Conservation (phyloP, 108 stramenopile species). For the Nannochloropsis salina region DNA sequence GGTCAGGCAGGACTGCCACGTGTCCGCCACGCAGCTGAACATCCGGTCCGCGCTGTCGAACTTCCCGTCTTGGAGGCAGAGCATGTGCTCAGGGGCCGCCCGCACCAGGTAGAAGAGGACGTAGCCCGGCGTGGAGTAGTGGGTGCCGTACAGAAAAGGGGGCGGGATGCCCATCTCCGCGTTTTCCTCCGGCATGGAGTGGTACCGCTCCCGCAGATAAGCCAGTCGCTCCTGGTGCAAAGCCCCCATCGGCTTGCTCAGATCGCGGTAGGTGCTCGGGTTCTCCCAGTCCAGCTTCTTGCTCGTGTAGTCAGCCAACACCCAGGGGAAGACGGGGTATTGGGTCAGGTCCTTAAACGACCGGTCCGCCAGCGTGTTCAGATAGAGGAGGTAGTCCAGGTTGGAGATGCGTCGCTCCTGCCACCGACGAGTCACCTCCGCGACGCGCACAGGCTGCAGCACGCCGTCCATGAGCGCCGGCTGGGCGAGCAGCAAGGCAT, state of each 20-base stretch:
- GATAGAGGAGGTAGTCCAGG: conserved; percentile 83
- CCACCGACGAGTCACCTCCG: conserved; percentile 43
- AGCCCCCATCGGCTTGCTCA: conserved; percentile 59
- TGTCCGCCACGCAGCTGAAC: conserved; percentile 70
- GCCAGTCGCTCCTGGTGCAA: conserved; percentile 40
- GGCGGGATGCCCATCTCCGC: conserved; percentile 48
- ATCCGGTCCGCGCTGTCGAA: conserved; percentile 94
- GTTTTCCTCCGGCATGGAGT: conserved; percentile 42
- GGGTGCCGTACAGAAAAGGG: conserved; percentile 86
- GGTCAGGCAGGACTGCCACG: conserved; percentile 68
- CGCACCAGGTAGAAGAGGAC: conserved; percentile 93
- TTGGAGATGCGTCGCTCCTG: conserved; percentile 61
- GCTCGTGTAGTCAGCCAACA: conserved; percentile 72
- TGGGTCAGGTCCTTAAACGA: conserved; percentile 85
- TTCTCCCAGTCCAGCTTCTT: conserved; percentile 63
- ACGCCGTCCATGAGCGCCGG: neutral
- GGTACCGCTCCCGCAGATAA: conserved; percentile 39
- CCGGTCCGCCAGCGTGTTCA: conserved; percentile 90
- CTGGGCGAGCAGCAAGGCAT: neutral
- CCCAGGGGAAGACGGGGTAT: conserved; percentile 99
- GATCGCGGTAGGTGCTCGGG: conserved; percentile 56
- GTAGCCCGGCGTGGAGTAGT: conserved; percentile 94
- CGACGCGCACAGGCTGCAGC: conserved; percentile 13
- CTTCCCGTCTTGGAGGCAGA: conserved; percentile 83
- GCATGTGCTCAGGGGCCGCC: conserved; percentile 91